phyloP scores from a whole-genome alignment of 768 basidiomycete genomes.

The Melanogaster broomeanus region DNA sequence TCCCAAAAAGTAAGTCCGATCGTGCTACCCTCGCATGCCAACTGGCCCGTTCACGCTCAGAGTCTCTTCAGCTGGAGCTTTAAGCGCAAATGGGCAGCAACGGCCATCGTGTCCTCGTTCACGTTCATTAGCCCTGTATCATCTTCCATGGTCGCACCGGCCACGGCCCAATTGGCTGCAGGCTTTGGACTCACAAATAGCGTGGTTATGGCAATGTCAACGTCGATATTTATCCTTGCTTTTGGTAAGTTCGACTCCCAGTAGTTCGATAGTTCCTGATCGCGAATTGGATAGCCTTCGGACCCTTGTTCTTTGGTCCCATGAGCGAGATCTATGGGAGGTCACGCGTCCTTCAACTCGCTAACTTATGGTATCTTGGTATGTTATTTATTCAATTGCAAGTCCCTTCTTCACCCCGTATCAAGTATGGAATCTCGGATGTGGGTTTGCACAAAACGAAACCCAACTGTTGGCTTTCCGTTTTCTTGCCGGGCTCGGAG shows the following conservation, averaged over 20 bases:
- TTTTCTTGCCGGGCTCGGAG: slow-evolving; percentile 70
- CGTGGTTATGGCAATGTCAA: slow-evolving; percentile 54
- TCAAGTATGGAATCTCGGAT: slow-evolving; percentile 62
- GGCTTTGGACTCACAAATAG: slow-evolving; percentile 56
- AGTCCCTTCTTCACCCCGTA: background rate
- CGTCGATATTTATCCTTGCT: slow-evolving; percentile 59
- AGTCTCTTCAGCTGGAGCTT: slow-evolving; percentile 53
- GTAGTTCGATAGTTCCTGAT: background rate
- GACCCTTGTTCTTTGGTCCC: slow-evolving; percentile 52
- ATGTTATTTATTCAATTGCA: slow-evolving; percentile 2
- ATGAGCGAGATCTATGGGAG: slow-evolving; percentile 74
- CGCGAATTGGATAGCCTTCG: slow-evolving; percentile 12
- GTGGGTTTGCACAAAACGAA: slow-evolving; percentile 62
- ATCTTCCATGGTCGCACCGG: slow-evolving; percentile 77
- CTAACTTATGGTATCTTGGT: slow-evolving; percentile 73
- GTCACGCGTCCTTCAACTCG: slow-evolving; percentile 55
- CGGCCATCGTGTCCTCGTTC: slow-evolving; percentile 63
- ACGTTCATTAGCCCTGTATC: slow-evolving; percentile 71
- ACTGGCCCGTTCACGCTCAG: background rate
- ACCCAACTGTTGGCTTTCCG: slow-evolving; percentile 66
- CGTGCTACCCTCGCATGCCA: background rate
- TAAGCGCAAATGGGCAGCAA: slow-evolving; percentile 63
- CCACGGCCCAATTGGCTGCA: slow-evolving; percentile 47
- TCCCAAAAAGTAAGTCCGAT: slow-evolving; percentile 52
- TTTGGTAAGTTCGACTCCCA: slow-evolving; percentile 45